Base-by-base conservation (phyloP, 768 basidiomycete genomes). In the Lentinula edodes region DNA sequence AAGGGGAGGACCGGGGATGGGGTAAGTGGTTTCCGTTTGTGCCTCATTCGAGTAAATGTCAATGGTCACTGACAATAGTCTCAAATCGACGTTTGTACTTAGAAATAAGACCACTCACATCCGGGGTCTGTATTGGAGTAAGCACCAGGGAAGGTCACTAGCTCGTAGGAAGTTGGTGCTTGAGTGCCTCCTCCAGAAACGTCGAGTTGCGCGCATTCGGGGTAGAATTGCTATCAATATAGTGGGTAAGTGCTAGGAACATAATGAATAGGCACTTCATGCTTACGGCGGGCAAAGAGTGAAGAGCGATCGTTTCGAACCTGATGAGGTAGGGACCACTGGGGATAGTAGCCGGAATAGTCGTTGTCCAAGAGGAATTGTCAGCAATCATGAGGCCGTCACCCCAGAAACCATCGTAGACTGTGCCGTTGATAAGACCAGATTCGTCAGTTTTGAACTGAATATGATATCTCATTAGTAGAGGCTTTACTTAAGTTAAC, bases 181-280 rank as follows among this genome's bases (percentile, higher is more conserved):
- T 72, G 64, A 61, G 64, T 72, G 6, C 80, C 80, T 28, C 78
- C 77, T 35, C 74, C 75, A 32, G 75, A 76, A 61, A 81, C 79
- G 23, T 66, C 58, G 34, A 80, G 70, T 64, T 81, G 79, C 10
- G 79, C 79, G 58, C 79, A 80, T 66, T 87, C 84, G 0, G 88
- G 86, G 68, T 91, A 91, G 71, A 90, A 84, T 80, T 91, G 85
- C 71, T 84, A n/a, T n/a, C 9, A 12, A 20, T 2, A 56, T 23
- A 34, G 28, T 16, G 39, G 16, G 28, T 28, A 3, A 28, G 28
- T 28, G 28, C 28, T 28, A 28, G 28, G 28, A 28, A 28, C 28
- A 28, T 28, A 28, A 2, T 28, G 3, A 28, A 28, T 28, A 28
- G 28, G 28, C 1, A 28, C 28, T 28, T 28, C 3, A 28, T 28